These are phyloP conservation scores for Graphilbum fragrans DNA, from an alignment of 2,329 filamentous ascomycete species.

Conservation along the genomic window DNA sequence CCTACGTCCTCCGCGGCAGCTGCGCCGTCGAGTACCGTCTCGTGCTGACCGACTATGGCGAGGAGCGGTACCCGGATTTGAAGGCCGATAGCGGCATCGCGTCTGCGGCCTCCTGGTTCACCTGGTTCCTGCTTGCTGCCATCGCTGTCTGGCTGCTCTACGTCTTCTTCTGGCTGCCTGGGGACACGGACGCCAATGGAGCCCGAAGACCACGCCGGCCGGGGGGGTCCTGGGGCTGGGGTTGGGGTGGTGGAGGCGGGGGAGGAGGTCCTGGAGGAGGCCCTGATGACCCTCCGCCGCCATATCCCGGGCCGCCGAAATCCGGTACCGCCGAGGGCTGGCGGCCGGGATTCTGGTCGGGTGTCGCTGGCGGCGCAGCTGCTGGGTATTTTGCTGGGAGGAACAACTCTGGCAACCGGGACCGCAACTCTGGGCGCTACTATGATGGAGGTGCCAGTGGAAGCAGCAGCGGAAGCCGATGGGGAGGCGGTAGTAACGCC, in stretches of 20 bases:
- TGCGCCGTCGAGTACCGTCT: conserved; percentile 87
- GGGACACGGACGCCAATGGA: conserved; percentile 13
- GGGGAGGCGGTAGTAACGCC: conserved; percentile 19
- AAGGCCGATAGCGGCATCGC: conserved; percentile 23
- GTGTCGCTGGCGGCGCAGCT: conserved; percentile 54
- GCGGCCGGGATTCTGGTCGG: conserved; percentile 66
- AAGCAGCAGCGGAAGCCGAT: conserved; percentile 21
- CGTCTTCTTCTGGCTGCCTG: conserved; percentile 41
- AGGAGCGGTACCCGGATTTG: conserved; percentile 53
- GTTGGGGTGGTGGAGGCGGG: conserved; percentile 24
- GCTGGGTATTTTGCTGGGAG: conserved; percentile 53
- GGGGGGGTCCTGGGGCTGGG: conserved; percentile 24
- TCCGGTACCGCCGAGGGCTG: conserved; percentile 34
- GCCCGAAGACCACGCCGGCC: conserved; percentile 15
- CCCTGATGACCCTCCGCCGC: conserved; percentile 37
- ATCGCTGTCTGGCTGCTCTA: background rate
- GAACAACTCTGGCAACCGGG: conserved; percentile 23
- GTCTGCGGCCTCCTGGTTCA: conserved; percentile 4
- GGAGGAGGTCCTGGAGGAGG: conserved; percentile 23
- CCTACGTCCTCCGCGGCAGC: conserved; percentile 79
- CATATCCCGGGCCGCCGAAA: conserved; percentile 32
- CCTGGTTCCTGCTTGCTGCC: background rate
- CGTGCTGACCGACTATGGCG: conserved; percentile 63
- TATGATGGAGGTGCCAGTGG: conserved; percentile 16
- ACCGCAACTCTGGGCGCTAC: background rate